Evolutionary conservation across 2,329 filamentous ascomycete genomes (phyloP), one percentile per base, ranked within the genome.

Genomic region (Apiospora aurea): DNA sequence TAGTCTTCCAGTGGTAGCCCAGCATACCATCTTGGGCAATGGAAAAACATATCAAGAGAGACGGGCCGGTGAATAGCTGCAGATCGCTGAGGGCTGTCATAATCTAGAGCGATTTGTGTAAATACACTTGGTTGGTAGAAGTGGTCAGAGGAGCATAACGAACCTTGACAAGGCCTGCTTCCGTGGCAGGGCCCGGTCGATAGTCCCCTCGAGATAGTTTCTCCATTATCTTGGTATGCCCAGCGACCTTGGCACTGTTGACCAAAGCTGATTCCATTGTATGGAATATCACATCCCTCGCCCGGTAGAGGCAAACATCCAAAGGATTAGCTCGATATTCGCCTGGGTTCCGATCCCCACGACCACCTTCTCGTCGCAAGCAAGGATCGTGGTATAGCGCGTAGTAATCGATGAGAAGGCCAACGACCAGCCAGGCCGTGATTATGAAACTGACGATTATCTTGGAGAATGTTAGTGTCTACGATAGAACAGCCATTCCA

Each of bases 51-150:
- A 41, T 64, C 38, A 71, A 21, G 43, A 71, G 68, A 4, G 64
- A 66, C 4, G 69, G 21, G 26, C 70, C 70, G 5, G 70, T 71
- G 8, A 71, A 47, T 38, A 71, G 68, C 24, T 71, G 70, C 26
- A 68, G 38, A 29, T 71, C 70, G n/a, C 70, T 69, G 7, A 71
- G 64, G 4, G 66, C 38, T 5, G 68, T 16, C 4, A 71, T 67
- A 66, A 29, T 64, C 64, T 67, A 10, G 10, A 21, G 21, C 10
- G 13, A 67, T 18, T 44, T 44, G 43, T 10, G 34, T 44, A 26
- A n/a, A 38, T n/a, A 18, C 8, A 18, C 13, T 14, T 7, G 0
- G 8, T 3, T 5, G 0, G 3, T 38, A 13, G 8, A 24, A 7
- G 1, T 16, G 16, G 24, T 10, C 26, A 29, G n/a, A 8, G 4